Evolutionary conservation across 2,329 filamentous ascomycete species (phyloP).

Genomic region (Elsinoe fawcettii): DNA sequence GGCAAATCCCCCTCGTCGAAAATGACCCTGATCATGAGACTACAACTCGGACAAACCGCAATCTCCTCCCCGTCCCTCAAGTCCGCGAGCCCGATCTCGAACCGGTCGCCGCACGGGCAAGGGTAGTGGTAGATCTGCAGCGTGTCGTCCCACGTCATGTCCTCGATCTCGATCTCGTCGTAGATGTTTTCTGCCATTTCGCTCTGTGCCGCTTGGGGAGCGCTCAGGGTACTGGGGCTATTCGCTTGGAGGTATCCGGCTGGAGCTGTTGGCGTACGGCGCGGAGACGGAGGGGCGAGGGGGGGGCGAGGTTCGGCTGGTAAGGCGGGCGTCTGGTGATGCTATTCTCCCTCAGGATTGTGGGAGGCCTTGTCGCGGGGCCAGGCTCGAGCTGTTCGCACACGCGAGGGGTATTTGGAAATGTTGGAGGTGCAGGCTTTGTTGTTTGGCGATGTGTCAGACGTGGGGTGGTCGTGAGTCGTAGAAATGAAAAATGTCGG

Average conservation of each 20-base stretch:
- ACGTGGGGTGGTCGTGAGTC: background rate
- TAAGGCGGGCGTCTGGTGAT: background rate
- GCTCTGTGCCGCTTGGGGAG: background rate
- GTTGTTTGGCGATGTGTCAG: background rate
- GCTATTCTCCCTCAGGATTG: too few relatives aligned
- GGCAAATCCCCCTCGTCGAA: conserved; percentile 51
- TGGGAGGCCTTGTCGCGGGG: too few relatives aligned
- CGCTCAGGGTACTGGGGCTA: too few relatives aligned
- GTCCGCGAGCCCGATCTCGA: conserved; percentile 81
- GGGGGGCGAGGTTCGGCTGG: background rate
- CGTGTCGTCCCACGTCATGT: conserved; percentile 82
- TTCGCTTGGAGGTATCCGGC: too few relatives aligned
- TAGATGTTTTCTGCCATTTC: conserved; percentile 52
- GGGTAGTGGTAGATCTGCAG: conserved; percentile 92
- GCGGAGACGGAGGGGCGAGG: too few relatives aligned
- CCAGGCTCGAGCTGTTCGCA: too few relatives aligned
- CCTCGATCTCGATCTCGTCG: conserved; percentile 97
- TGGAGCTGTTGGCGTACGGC: too few relatives aligned
- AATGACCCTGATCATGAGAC: conserved; percentile 90
- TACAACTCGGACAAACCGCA: conserved; percentile 95
- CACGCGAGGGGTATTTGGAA: too few relatives aligned
- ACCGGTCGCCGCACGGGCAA: conserved; percentile 93
- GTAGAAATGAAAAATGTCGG: background rate
- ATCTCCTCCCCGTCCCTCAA: conserved; percentile 85
- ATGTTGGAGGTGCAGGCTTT: background rate